A percentile compares a stretch with the other conserved stretches of the same genome.
phyloP scores from a whole-genome alignment of 257 asterid genomes.

The Scutellaria barbata region DNA sequence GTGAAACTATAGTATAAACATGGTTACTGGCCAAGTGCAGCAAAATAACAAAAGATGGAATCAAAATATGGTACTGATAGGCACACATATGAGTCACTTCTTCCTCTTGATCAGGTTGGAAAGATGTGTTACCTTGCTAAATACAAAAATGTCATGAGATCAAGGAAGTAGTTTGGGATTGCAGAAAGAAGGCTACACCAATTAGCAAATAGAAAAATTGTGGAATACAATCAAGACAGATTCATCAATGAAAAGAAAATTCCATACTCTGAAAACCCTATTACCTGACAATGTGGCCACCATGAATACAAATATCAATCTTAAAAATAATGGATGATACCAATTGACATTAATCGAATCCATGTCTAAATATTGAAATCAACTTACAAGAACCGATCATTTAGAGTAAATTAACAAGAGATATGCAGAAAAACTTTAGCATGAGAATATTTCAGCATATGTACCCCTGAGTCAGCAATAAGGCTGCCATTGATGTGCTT shows the following conservation, averaged over 20 bases:
- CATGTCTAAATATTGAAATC: constrained; percentile 14
- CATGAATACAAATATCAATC: neutral
- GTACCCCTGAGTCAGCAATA: constrained; percentile 54
- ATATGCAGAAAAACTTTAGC: constrained; percentile 19
- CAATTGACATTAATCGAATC: neutral
- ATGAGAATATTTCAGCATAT: constrained; percentile 29
- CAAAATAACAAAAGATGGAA: neutral
- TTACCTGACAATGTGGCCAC: neutral
- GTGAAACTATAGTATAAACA: neutral
- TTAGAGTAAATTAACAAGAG: constrained; percentile 14
- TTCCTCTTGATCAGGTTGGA: neutral
- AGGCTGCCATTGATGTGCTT: constrained; percentile 43
- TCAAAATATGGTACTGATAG: neutral
- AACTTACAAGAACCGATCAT: neutral
- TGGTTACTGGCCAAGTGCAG: neutral
- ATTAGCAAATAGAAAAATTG: neutral
- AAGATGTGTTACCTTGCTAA: neutral
- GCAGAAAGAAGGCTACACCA: neutral
- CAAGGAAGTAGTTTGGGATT: neutral
- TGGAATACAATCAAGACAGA: neutral
- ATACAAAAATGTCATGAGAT: neutral
- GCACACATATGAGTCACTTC: neutral
- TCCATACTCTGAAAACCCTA: neutral
- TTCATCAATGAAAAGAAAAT: neutral
- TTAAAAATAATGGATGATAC: neutral